A percentile compares a stretch with the other conserved stretches of the same genome.
phyloP scores from a whole-genome alignment of 148 eudicot species.

The Camellia granthamiana region DNA sequence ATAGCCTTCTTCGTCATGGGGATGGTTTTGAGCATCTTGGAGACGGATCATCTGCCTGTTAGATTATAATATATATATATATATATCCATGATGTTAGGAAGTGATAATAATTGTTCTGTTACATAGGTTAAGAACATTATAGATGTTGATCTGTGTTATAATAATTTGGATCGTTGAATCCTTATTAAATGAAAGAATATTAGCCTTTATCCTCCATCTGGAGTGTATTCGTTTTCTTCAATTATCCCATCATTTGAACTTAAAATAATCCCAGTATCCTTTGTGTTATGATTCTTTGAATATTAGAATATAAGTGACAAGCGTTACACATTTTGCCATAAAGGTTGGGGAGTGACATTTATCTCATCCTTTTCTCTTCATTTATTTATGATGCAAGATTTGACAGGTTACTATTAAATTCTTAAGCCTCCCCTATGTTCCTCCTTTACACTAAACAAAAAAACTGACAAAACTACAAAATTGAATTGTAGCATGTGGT shows the following conservation, averaged over 20 bases:
- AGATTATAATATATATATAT: background rate
- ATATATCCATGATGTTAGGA: background rate
- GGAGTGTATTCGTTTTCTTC: background rate
- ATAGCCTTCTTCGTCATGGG: background rate
- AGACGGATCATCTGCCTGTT: background rate
- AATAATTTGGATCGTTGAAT: background rate
- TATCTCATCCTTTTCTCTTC: too few species aligned
- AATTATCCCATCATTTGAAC: background rate
- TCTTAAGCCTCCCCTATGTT: too few species aligned
- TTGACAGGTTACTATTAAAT: too few species aligned
- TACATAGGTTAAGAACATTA: background rate
- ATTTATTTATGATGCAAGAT: too few species aligned
- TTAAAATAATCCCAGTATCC: background rate
- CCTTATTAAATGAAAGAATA: background rate
- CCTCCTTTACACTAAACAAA: too few species aligned
- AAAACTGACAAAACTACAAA: too few species aligned
- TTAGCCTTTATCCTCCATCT: background rate
- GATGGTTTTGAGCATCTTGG: conserved; percentile 1
- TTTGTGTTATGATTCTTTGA: background rate
- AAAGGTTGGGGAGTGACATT: too few species aligned
- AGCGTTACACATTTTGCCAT: too few species aligned
- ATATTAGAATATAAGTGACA: too few species aligned
- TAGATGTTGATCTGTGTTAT: background rate
- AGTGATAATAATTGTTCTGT: background rate
- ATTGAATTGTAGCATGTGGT: too few species aligned